Evolutionary conservation across 2,329 filamentous ascomycete genomes (phyloP), one percentile per base, ranked within the genome.

Genomic region (Cladosporium sp.): DNA sequence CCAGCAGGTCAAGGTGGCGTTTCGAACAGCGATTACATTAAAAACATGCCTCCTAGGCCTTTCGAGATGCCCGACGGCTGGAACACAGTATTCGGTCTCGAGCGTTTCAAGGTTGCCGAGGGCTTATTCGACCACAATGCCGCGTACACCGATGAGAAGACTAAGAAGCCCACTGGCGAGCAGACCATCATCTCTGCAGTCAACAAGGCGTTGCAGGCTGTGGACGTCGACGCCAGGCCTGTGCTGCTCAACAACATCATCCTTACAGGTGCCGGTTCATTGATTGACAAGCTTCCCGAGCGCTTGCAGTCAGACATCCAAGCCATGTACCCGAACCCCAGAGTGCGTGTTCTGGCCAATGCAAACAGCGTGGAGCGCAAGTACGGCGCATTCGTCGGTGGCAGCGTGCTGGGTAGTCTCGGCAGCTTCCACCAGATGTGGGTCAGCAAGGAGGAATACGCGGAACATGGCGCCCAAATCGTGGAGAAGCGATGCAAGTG

Each of bases 371-470:
- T 88, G 38, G 95, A 99, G 81, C 81, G 95, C 56, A 88, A 92
- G 65, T 97, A 96, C 74, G 92, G 90, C 20, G 87, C 90, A 51
- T 99, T 94, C 93, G 92, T 99, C 66, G 94, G 95, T 49, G 94
- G 94, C 47, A 97, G 92, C 75, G 97, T 99, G 67, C 79, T 99
- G 66, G 92, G 90, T 6, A 97, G 92, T 75, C 75, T 99, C 76
- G 95, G 95, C 9, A 96, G 92, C 14, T 99, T 99, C 77, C 94
- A 99, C 78, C 94, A 99, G 67, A 93, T 99, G 89, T 99, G 94
- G 94, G 95, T 99, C 67, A 93, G 88, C 22, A 90, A 87, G 75
- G 96, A 96, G 80, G 94, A 99, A 79, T 97, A 97, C 69, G 92
- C 97, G 64, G 95, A 99, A 80, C 92, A 96, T 73, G 94, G 94